These are phyloP conservation scores for Zygosaccharomyces kombuchaensis DNA, from an alignment of 805 yeast genomes.

Conservation along the genomic window DNA sequence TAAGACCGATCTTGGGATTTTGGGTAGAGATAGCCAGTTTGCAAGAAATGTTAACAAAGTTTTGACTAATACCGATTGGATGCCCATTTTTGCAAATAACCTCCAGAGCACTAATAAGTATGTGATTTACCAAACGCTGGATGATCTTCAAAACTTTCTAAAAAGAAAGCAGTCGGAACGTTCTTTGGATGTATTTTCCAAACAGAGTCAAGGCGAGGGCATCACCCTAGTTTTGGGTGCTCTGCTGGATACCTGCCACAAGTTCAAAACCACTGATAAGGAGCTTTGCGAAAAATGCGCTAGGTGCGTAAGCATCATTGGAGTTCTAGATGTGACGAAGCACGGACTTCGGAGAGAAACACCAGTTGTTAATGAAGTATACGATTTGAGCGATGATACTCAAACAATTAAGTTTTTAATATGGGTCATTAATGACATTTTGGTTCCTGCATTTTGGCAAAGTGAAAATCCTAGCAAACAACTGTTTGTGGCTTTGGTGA, in stretches of 20 bases:
- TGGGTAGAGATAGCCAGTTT: slow-evolving; percentile 49
- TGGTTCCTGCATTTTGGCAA: slow-evolving; percentile 87
- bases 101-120: slow-evolving; percentile 38
- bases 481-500: slow-evolving; percentile 75
- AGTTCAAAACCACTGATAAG: slow-evolving; percentile 45
- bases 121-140: slow-evolving; percentile 68
- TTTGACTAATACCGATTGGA: slow-evolving; percentile 21
- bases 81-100: slow-evolving; percentile 27
- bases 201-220: slow-evolving; percentile 30
- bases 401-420: slow-evolving; percentile 66
- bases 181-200: slow-evolving; percentile 42
- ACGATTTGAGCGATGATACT: slow-evolving; percentile 55
- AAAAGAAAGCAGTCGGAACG: slow-evolving; percentile 44
- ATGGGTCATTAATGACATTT: slow-evolving; percentile 57
- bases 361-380: slow-evolving; percentile 43
- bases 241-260: slow-evolving; percentile 52
- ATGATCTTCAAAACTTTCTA: slow-evolving; percentile 55
- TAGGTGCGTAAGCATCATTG: slow-evolving; percentile 67
- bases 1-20: slow-evolving; percentile 48
- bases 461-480: slow-evolving; percentile 84
- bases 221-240: slow-evolving; percentile 48
- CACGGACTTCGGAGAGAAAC: slow-evolving; percentile 39
- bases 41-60: slow-evolving; percentile 42
- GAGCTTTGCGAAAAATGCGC: slow-evolving; percentile 59
- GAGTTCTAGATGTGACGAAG: slow-evolving; percentile 65